Percentiles rank a stretch among this genome's conserved stretches.
These are phyloP conservation scores for Maudiozyma serrabonitensis DNA, from an alignment of 805 yeast genomes.

Conservation along the genomic window DNA sequence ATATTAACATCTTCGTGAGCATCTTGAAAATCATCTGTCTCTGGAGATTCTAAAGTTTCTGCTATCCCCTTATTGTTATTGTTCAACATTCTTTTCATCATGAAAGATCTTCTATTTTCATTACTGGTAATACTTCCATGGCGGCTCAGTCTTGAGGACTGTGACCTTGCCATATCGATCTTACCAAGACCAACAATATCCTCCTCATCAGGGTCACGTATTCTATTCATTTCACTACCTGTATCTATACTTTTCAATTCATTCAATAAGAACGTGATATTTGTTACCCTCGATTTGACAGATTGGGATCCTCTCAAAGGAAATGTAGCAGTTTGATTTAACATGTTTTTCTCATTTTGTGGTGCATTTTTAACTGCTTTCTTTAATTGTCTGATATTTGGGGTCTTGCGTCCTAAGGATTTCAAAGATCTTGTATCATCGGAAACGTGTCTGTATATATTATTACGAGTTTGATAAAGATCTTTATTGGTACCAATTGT, in stretches of 20 bases:
- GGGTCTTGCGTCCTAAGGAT: constrained; percentile 13
- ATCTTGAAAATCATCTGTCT: constrained; percentile 23
- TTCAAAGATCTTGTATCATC: constrained; percentile 17
- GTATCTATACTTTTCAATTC: constrained; percentile 20
- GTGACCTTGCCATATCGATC: constrained; percentile 23
- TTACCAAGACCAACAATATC: constrained; percentile 26
- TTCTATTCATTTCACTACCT: constrained; percentile 15
- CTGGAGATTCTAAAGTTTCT: constrained; percentile 1
- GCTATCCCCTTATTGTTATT: neutral
- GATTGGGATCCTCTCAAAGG: constrained; percentile 26
- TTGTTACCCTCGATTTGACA: constrained; percentile 29
- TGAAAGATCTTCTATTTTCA: constrained; percentile 11
- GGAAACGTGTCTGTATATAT: constrained; percentile 10
- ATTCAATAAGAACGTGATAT: constrained; percentile 28
- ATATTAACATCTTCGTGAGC: constrained; percentile 21
- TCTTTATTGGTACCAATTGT: neutral
- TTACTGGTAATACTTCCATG: neutral
- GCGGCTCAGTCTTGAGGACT: constrained; percentile 14
- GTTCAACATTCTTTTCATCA: constrained; percentile 1
- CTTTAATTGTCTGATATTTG: constrained; percentile 24
- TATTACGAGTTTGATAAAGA: constrained; percentile 3
- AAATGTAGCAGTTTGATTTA: neutral
- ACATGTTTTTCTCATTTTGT: neutral
- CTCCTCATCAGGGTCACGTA: constrained; percentile 29
- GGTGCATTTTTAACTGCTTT: constrained; percentile 11